Conservation (phyloP, 805 yeast species). For the Kurtzmaniella fragi region DNA sequence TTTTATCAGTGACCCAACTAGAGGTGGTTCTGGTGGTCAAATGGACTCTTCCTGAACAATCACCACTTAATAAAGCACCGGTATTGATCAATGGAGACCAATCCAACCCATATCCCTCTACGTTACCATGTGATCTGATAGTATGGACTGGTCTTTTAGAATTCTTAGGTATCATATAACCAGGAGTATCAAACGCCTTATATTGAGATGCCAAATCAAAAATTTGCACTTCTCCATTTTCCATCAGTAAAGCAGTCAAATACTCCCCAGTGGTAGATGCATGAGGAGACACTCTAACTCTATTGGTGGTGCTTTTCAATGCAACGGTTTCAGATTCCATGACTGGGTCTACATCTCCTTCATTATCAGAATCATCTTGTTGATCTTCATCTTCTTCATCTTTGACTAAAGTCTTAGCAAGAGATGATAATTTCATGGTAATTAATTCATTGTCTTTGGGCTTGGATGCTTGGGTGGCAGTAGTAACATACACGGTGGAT, state of each 20-base stretch:
- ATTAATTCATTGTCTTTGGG: conserved; percentile 85
- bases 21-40: conserved; percentile 72
- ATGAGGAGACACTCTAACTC: conserved; percentile 80
- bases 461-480: conserved; percentile 90
- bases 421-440: conserved; percentile 74
- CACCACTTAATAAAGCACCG: conserved; percentile 86
- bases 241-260: conserved; percentile 82
- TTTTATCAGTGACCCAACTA: conserved; percentile 81
- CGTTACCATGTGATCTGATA: conserved; percentile 78
- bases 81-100: conserved; percentile 86
- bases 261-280: conserved; percentile 71
- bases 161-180: conserved; percentile 70
- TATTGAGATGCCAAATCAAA: conserved; percentile 77
- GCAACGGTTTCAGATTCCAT: conserved; percentile 82
- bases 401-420: conserved; percentile 81
- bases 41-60: conserved; percentile 76
- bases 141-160: conserved; percentile 81
- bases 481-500: conserved; percentile 75
- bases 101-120: conserved; percentile 96
- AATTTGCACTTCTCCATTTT: conserved; percentile 83
- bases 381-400: conserved; percentile 76
- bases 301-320: conserved; percentile 77
- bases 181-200: conserved; percentile 85
- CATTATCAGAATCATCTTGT: conserved; percentile 69
- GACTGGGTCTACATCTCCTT: conserved; percentile 71